Conservation (phyloP, 139 green algal genomes). For the Spirogloea muscicola region DNA sequence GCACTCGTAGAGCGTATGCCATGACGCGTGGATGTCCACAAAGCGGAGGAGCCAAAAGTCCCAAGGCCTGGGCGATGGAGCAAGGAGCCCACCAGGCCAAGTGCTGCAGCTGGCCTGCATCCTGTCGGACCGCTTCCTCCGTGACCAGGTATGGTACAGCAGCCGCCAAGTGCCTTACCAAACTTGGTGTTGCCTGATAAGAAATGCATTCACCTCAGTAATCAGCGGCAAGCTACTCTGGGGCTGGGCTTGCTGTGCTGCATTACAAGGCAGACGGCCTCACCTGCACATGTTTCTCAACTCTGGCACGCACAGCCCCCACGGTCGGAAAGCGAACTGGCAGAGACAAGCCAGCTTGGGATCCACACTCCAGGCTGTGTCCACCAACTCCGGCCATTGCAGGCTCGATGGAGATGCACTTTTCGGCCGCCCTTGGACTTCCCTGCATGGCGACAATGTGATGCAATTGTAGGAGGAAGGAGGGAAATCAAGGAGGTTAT, state of each 20-base stretch:
- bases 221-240: no score
- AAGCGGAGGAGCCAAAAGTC: conserved; percentile 27
- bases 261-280: background rate
- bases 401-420: background rate
- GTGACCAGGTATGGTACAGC: conserved; percentile 40
- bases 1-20: conserved; percentile 42
- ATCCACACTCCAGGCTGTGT: conserved; percentile 33
- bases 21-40: conserved; percentile 38
- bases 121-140: conserved; percentile 4
- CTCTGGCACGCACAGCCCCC: conserved; percentile 2
- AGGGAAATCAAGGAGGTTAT: background rate
- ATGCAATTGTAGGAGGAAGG: background rate
- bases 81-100: conserved; percentile 46
- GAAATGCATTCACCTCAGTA: no score
- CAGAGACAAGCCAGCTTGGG: conserved; percentile 32
- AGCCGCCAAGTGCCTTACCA: conserved; percentile 18
- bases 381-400: background rate
- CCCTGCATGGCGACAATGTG: background rate
- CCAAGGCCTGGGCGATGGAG: conserved; percentile 39
- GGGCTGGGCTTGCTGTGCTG: conserved; percentile 1
- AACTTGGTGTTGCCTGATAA: no score
- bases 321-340: conserved; percentile 13
- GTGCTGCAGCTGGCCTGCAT: background rate
- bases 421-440: background rate
- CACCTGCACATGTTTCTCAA: conserved; percentile 16